Evolutionary conservation across 2,329 filamentous ascomycete genomes (phyloP).

Genomic region (Drechmeria coniospora): DNA sequence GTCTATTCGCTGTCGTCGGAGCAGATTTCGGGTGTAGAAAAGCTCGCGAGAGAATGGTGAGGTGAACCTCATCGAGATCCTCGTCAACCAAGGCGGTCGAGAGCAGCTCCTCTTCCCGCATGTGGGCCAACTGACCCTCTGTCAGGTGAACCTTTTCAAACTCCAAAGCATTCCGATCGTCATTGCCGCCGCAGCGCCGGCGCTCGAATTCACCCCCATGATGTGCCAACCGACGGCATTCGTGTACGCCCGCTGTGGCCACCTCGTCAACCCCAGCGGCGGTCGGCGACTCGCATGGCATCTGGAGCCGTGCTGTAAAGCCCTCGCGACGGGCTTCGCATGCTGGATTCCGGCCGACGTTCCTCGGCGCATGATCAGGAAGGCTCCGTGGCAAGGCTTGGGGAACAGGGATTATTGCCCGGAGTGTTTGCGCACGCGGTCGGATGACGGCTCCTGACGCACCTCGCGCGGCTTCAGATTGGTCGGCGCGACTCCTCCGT

Average conservation of each 20-base stretch:
- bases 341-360: slow-evolving; percentile 9
- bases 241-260: slow-evolving; percentile 9
- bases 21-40: no score
- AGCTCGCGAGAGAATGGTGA: no score
- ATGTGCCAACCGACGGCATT: slow-evolving; percentile 12
- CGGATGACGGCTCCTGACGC: no score
- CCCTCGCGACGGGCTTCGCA: slow-evolving; percentile 2
- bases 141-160: no score
- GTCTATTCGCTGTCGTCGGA: no score
- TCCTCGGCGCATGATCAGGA: background rate
- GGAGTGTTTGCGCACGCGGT: background rate
- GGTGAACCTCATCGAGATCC: no score
- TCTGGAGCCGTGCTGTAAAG: slow-evolving; percentile 7
- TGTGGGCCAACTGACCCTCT: no score
- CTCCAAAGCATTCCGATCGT: no score
- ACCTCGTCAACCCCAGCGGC: slow-evolving; percentile 5
- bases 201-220: no score
- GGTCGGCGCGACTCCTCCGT: slow-evolving; percentile 3
- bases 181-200: no score
- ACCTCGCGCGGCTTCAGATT: background rate
- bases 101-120: no score
- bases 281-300: slow-evolving; percentile 4
- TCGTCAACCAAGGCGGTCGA: no score
- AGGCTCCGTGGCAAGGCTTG: background rate
- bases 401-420: background rate